These are phyloP conservation scores for Colletotrichum sp. DNA, from an alignment of 2,329 filamentous ascomycete genomes.

Conservation along the genomic window DNA sequence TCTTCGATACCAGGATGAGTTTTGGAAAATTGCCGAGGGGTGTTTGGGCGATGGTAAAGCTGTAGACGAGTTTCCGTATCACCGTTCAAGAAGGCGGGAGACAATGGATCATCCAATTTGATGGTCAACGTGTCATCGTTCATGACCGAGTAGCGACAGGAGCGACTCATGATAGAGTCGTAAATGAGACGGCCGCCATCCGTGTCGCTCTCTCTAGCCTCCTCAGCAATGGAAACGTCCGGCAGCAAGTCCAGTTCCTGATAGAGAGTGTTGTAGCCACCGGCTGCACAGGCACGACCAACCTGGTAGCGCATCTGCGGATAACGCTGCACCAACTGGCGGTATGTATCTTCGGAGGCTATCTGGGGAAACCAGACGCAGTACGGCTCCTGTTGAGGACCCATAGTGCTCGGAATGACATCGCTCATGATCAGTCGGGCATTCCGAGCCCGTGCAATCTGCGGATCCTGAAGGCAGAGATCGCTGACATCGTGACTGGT, in stretches of 20 bases:
- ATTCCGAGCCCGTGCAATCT: background rate
- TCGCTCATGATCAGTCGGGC: constrained; percentile 32
- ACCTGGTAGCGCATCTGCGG: constrained; percentile 40
- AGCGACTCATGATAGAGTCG: constrained; percentile 34
- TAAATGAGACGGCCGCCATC: constrained; percentile 28
- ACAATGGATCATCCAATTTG: constrained; percentile 5
- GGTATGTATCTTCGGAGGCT: constrained; percentile 28
- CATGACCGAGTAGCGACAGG: constrained; percentile 35
- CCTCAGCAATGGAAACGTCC: constrained; percentile 39
- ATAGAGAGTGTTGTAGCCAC: constrained; percentile 38
- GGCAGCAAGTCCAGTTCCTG: constrained; percentile 38
- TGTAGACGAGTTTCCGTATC: constrained; percentile 34
- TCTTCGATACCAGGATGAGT: background rate
- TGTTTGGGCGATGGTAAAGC: background rate
- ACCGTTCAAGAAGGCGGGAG: constrained; percentile 33
- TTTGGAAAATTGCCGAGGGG: background rate
- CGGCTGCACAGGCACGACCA: constrained; percentile 42
- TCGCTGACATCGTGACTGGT: background rate
- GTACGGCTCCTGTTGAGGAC: constrained; percentile 33
- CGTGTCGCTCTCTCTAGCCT: constrained; percentile 35
- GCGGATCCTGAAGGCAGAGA: background rate
- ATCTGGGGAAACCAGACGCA: constrained; percentile 23
- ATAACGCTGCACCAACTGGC: constrained; percentile 33
- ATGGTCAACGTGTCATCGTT: constrained; percentile 37
- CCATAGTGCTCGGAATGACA: constrained; percentile 27